Evolutionary conservation across 495 filamentous ascomycete genomes (phyloP).

Genomic region (Geoglossum glabrum): DNA sequence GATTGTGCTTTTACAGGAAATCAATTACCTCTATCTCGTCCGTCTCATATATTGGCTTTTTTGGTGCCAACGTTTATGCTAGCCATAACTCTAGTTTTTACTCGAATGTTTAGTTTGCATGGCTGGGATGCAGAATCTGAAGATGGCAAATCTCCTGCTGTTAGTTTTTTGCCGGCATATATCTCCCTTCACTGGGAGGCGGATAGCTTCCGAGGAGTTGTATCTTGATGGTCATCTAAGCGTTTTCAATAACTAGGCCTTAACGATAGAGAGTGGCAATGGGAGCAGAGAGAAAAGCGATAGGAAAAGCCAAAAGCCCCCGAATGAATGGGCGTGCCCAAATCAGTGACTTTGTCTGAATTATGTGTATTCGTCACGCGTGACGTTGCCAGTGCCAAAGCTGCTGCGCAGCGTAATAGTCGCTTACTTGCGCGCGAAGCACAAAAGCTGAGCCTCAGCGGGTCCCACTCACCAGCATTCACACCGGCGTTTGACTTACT

Average conservation of each 20-base stretch:
- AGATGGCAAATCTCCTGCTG: not conserved
- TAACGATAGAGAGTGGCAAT: not conserved
- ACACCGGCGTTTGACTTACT: not conserved
- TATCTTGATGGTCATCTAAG: not conserved
- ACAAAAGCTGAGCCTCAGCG: not conserved
- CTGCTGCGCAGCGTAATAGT: not conserved
- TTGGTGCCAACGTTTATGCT: not conserved
- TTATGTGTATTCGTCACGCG: not conserved
- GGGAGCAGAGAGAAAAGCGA: not conserved
- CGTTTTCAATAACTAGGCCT: not conserved
- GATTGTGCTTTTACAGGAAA: not conserved
- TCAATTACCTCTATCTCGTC: not conserved
- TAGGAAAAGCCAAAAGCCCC: not conserved
- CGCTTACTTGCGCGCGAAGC: not conserved
- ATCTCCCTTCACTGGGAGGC: not conserved
- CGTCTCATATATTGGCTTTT: not conserved
- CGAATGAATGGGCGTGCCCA: not conserved
- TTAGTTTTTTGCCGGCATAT: not conserved
- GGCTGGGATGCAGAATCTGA: not conserved
- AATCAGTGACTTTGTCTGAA: not conserved
- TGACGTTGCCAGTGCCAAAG: not conserved
- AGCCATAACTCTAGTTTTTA: not conserved
- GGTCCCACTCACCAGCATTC: not conserved
- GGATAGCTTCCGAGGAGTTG: not conserved
- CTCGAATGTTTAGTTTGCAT: not conserved